Evolutionary conservation across 768 basidiomycete genomes (phyloP).

Genomic region (Baorangia bicolor): DNA sequence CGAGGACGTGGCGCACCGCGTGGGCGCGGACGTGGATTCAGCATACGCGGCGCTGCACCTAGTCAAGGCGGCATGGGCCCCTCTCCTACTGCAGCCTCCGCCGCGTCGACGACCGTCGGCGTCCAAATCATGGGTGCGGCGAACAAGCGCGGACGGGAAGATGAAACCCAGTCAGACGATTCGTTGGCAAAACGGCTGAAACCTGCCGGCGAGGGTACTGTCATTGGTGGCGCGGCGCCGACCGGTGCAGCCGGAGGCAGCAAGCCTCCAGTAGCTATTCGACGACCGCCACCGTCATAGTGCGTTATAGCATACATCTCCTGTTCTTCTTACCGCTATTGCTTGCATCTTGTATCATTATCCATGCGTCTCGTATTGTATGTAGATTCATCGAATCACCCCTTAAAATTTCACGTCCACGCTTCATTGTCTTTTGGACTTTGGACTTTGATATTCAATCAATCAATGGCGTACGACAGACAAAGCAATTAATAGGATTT

Average conservation of each 20-base stretch:
- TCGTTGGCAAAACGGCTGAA: slow-evolving; percentile 68
- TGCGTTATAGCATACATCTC: not conserved
- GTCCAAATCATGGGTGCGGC: slow-evolving; percentile 67
- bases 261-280: slow-evolving; percentile 36
- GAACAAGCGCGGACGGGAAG: slow-evolving; percentile 62
- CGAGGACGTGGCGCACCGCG: slow-evolving; percentile 39
- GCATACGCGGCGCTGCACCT: slow-evolving; percentile 32
- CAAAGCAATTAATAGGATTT: slow-evolving; percentile 20
- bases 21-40: slow-evolving; percentile 28
- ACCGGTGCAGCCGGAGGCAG: slow-evolving; percentile 13
- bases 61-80: slow-evolving; percentile 16
- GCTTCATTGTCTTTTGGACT: not conserved
- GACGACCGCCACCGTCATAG: slow-evolving; percentile 31
- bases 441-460: not conserved
- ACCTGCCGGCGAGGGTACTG: slow-evolving; percentile 37
- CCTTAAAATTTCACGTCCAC: not conserved
- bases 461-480: not conserved
- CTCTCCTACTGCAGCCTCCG: slow-evolving; percentile 26
- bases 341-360: slow-evolving; percentile 22
- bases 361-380: slow-evolving; percentile 4
- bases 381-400: not conserved
- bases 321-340: not conserved
- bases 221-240: not conserved
- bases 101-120: slow-evolving; percentile 32
- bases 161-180: slow-evolving; percentile 47